Base-by-base conservation (phyloP, 805 yeast species). In the Yarrowia keelungensis region DNA sequence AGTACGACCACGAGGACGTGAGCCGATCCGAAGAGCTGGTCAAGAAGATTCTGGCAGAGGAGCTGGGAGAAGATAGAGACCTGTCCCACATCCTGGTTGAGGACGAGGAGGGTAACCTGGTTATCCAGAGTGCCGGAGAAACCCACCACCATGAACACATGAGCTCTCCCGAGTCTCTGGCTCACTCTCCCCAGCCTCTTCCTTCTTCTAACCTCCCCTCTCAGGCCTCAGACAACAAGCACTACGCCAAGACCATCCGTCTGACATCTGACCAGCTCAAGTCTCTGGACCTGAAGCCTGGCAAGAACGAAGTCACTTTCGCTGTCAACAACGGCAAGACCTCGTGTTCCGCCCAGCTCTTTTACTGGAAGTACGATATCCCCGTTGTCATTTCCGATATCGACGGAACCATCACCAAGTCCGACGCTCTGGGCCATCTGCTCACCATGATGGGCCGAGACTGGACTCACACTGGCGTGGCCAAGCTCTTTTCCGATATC, bases 391-490 rank as follows among this genome's bases (percentile, higher is more conserved):
- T 95, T 35, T 91, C 97, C 9, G 99, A 95, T 79, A 95, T 95
- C 69, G 99, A 95, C 77, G 99, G 99, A 16, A 95, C 99, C 1
- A 95, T 95, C 72, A 95, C 99, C 16, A 93, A 92, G 78, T 92
- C 98, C 0, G 99, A 95, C 80, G 99, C 99, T 0, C 81, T 95
- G 74, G 99, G 99, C 2, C 99, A 95, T 78, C 94, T 95, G 2
- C 81, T 95, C 77, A 92, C 95, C 16, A 87, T 94, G 87, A 81
- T 95, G 45, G 99, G 99, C 5, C 86, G 92, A 73, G 99, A 95
- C 80, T 95, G 99, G 99, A 95, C 99, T 0, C 99, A 95, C 77
- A 86, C 87, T 1, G 99, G 99, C 41, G 99, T 95, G 49, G 97
- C 98, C 2, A 88, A 88, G 74, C 80, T 95, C 69, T 95, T 93